Conservation (phyloP, 1,284 basidiomycete species). For the Cutaneotrichosporon mucoides region DNA sequence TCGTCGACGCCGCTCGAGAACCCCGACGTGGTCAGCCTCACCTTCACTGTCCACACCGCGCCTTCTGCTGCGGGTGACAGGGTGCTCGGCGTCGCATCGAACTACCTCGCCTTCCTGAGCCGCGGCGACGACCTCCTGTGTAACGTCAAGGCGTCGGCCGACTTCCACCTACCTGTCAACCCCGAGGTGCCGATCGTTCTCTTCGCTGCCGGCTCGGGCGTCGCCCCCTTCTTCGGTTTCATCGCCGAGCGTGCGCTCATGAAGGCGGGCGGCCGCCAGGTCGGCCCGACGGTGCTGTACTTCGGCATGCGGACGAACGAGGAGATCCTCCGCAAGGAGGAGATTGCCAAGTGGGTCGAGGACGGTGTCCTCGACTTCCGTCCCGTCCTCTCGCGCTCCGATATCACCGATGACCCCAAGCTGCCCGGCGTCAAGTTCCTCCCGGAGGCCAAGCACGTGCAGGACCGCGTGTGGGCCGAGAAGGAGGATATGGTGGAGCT, state of each 20-base stretch:
- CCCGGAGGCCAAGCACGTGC: constrained; percentile 10
- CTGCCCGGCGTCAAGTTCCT: constrained; percentile 1
- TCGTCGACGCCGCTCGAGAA: constrained; percentile 56
- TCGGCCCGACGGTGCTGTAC: constrained; percentile 54
- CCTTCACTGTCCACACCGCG: constrained; percentile 53
- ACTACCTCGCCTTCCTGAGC: constrained; percentile 52
- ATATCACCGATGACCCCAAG: not conserved
- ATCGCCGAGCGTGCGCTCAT: constrained; percentile 57
- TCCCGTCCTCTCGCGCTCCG: constrained; percentile 53
- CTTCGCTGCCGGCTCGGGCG: constrained; percentile 55
- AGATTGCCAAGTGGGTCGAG: constrained; percentile 52
- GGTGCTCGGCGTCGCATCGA: constrained; percentile 55
- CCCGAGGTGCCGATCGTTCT: constrained; percentile 53
- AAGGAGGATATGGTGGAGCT: constrained; percentile 46
- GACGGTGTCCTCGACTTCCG: constrained; percentile 55
- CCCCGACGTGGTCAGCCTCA: constrained; percentile 52
- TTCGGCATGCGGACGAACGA: constrained; percentile 52
- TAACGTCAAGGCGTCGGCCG: constrained; percentile 51
- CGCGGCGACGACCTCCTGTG: constrained; percentile 54
- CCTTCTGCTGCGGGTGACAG: constrained; percentile 47
- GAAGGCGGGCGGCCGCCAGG: constrained; percentile 52
- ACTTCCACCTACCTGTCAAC: constrained; percentile 56
- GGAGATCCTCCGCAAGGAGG: constrained; percentile 54
- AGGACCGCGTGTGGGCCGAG: constrained; percentile 54
- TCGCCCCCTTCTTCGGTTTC: constrained; percentile 58